Base-by-base conservation (phyloP, 768 basidiomycete species). In the Lanmaoa rubissima region DNA sequence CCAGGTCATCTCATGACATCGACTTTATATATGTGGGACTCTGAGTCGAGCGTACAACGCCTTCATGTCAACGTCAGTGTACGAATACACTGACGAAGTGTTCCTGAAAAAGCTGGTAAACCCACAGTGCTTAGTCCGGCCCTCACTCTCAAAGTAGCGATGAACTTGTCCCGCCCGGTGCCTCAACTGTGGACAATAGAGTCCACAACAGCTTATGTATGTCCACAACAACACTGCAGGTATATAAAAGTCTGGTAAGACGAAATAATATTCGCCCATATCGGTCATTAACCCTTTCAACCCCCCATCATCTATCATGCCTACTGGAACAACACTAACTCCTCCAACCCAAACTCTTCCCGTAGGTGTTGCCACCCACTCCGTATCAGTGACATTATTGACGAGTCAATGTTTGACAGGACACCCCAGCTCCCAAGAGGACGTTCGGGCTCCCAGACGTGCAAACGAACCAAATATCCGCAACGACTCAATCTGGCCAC, bases 171-270 rank as follows among this genome's bases (percentile, higher is more conserved):
- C 19, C 12, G 19, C 48, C 9, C 34, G 31, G 19, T 21, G 31
- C 24, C 1, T 24, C 45, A 24, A 48, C 38, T 28, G 61, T 59
- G 54, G 55, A 61, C 61, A 54, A 57, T 57, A 31, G 34, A 6
- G 54, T 44, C 59, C 66, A 64, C 62, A 36, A 35, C 32, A 32
- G 43, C 11, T 16, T 19, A 46, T 50, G 28, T 19, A 46, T 50
- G 28, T 6, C 56, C 61, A 58, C 58, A 49, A 13, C 31, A 28
- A 39, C 7, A 21, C 52, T 43, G 35, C 28, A 3, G 43, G 28
- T 59, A 65, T 67, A 67, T 57, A 65, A 45, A 5, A 4, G 31
- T 38, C 31, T 31, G 46, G 28, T 11, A 5, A 16, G 39, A 31
- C 39, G 14, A 26, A 41, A 14, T 14, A 7, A 5, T n/a, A 19